Evolutionary conservation across 2,329 filamentous ascomycete species (phyloP), one percentile per base, ranked within the genome.

Genomic region (Cercospora brassicicola): DNA sequence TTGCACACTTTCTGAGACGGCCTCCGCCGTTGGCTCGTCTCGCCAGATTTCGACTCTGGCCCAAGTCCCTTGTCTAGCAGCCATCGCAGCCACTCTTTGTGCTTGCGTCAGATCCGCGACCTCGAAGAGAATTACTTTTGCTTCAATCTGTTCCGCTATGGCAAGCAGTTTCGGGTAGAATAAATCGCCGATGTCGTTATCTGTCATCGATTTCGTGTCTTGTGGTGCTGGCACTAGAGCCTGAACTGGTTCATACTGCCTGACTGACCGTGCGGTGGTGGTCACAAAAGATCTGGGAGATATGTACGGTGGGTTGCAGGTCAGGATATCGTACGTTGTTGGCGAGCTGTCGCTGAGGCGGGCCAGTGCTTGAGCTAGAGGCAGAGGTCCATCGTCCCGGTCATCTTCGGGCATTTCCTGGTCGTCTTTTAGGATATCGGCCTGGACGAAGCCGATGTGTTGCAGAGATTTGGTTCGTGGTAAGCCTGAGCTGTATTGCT

Each of bases 231-330:
- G 87, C 0, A 98, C 91, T 13, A 98, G 84, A 0, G 95, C 95
- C 11, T 91, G 80, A 71, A 83, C 87, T 3, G 95, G 95, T 79
- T 99, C 95, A 77, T 88, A 93, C 56, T 88, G 88, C 15, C 93
- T 87, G 31, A 97, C 94, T 11, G 91, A 94, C 28, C 89, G 86
- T 1, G 85, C 83, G 0, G 90, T 93, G 18, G 87, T 86, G 45
- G 80, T 84, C 45, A 84, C 79, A 74, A 91, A 93, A 7, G 86
- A 87, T 3, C 77, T 72, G 0, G 83, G 81, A 1, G 93, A 96
- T 61, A 98, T 90, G 78, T 98, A 98, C 0, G 95, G 95, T 15
- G 95, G 95, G 75, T 99, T 99, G 1, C 91, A 91, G 39, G 95
- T 86, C 1, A 99, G 80, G 3, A 98, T 81, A 69, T 96, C 76